phyloP scores from a whole-genome alignment of 495 filamentous ascomycete genomes.

The Ramalina peruviana region DNA sequence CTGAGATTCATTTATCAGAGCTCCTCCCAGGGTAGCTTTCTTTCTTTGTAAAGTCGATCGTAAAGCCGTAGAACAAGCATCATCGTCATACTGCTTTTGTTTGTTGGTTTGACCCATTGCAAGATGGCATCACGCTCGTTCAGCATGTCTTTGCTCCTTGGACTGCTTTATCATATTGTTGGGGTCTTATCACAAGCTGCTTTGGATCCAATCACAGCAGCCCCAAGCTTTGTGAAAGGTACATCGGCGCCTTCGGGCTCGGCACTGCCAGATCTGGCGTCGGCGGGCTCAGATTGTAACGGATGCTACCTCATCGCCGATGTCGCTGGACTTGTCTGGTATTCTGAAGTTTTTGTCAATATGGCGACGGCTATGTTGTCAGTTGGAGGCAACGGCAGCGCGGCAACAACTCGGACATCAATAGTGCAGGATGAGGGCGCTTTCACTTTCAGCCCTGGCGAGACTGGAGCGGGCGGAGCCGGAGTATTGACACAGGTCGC shows the following conservation, averaged over 20 bases:
- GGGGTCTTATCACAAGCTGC: slow-evolving; percentile 1
- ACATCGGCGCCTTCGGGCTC: not conserved
- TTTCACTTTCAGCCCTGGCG: slow-evolving; percentile 10
- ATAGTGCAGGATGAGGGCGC: slow-evolving; percentile 7
- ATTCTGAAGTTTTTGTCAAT: slow-evolving; percentile 15
- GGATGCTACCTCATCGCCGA: slow-evolving; percentile 13
- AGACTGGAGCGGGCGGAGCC: not conserved
- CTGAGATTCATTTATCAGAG: slow-evolving; percentile 5
- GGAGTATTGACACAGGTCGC: slow-evolving; percentile 9
- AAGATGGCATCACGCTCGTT: slow-evolving; percentile 2
- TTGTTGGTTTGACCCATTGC: too few species aligned
- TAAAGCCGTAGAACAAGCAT: too few species aligned
- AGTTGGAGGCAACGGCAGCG: slow-evolving; percentile 10
- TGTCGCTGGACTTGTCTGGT: slow-evolving; percentile 16
- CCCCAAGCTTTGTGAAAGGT: not conserved
- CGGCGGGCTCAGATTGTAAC: slow-evolving; percentile 3
- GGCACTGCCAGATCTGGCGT: slow-evolving; percentile 7
- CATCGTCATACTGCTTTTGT: too few species aligned
- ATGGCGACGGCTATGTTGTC: slow-evolving; percentile 12
- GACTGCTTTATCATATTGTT: not conserved
- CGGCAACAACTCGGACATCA: slow-evolving; percentile 12
- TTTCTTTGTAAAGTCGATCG: too few species aligned
- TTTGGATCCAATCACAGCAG: slow-evolving; percentile 4
- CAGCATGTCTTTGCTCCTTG: not conserved
- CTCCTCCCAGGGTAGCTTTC: not conserved